Conservation (phyloP, 768 basidiomycete species). For the Leccinum subtestaceum region DNA sequence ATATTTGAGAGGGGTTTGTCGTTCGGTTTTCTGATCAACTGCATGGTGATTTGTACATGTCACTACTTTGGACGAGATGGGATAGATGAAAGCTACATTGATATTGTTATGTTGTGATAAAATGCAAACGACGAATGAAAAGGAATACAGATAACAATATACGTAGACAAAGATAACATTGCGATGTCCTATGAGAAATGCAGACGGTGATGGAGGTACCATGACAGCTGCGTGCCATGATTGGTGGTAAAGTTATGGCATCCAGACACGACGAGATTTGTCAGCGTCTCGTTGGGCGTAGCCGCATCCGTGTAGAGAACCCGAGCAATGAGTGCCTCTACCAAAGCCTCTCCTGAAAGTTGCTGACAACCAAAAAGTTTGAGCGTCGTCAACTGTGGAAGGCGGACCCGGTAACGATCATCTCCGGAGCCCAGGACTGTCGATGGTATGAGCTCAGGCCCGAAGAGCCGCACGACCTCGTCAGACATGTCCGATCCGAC, state of each 20-base stretch:
- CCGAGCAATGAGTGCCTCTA: slow-evolving; percentile 50
- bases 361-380: slow-evolving; percentile 62
- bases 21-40: not conserved
- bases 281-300: slow-evolving; percentile 29
- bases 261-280: slow-evolving; percentile 24
- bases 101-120: not conserved
- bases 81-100: not conserved
- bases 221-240: slow-evolving; percentile 25
- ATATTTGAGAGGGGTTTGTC: not conserved
- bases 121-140: not conserved
- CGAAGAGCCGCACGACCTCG: slow-evolving; percentile 59
- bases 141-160: slow-evolving; percentile 11
- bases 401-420: slow-evolving; percentile 38
- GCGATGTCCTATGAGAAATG: slow-evolving; percentile 21
- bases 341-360: slow-evolving; percentile 56
- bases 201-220: slow-evolving; percentile 25
- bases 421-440: slow-evolving; percentile 7
- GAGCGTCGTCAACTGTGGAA: slow-evolving; percentile 54
- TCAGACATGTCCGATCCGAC: slow-evolving; percentile 82
- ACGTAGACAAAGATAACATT: not conserved
- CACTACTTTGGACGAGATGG: not conserved
- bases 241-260: slow-evolving; percentile 21
- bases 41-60: not conserved
- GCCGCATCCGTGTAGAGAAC: slow-evolving; percentile 37
- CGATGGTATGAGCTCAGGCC: slow-evolving; percentile 33